These are phyloP conservation scores for Cutaneotrichosporon mucoides DNA, from an alignment of 1,284 basidiomycete genomes.

Conservation along the genomic window DNA sequence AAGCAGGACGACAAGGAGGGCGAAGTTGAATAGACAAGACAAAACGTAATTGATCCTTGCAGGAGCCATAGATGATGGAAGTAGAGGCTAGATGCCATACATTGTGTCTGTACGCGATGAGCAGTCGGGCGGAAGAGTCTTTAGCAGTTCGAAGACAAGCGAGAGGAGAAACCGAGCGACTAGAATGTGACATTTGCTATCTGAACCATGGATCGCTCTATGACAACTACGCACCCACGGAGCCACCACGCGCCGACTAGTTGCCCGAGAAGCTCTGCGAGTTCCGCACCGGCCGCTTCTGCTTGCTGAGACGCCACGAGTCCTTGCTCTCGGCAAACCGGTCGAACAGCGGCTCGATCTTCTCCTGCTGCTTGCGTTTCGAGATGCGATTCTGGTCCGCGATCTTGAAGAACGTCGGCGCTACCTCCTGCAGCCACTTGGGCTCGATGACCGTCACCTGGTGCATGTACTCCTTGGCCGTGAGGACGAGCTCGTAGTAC, in stretches of 20 bases:
- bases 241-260: background rate
- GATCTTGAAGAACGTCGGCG: constrained; percentile 92
- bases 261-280: constrained; percentile 37
- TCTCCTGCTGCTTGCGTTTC: constrained; percentile 94
- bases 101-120: too few relatives aligned
- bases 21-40: too few relatives aligned
- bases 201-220: too few relatives aligned
- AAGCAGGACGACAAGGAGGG: background rate
- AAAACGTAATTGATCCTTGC: too few relatives aligned
- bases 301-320: constrained; percentile 50
- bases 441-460: constrained; percentile 93
- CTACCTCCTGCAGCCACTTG: constrained; percentile 97
- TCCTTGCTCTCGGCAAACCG: constrained; percentile 51
- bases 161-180: too few relatives aligned
- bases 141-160: too few relatives aligned
- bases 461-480: constrained; percentile 87
- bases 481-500: constrained; percentile 71
- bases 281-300: constrained; percentile 44
- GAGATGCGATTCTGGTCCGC: constrained; percentile 94
- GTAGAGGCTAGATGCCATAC: too few relatives aligned
- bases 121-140: too few relatives aligned
- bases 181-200: too few relatives aligned
- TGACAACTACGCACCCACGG: too few relatives aligned
- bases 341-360: constrained; percentile 73
- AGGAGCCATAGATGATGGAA: too few relatives aligned